Evolutionary conservation across 352 stramenopile genomes (phyloP), one percentile per base, ranked within the genome.

Genomic region (Pythium vanterpoolii): DNA sequence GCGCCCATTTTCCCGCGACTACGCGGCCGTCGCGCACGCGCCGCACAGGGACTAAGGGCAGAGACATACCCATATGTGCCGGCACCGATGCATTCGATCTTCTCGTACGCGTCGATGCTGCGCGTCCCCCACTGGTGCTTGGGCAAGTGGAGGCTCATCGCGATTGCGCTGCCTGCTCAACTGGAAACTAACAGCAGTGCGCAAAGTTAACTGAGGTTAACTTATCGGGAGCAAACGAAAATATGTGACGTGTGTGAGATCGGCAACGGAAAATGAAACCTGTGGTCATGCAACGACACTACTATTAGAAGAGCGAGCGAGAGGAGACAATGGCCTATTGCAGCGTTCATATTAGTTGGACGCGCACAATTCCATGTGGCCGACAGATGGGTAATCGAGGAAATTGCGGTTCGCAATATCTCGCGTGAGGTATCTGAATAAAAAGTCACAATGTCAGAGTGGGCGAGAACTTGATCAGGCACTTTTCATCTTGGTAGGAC

Each of bases 51-150:
- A 44, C 38, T 1, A 16, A 24, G 7, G 21, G n/a, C 6, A 46
- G 40, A 46, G n/a, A 53, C 70, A 43, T 63, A 91, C 84, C 86
- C 86, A 40, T 95, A 95, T 16, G 86, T 95, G n/a, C 86, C 86
- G n/a, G 84, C 84, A 23, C 86, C 86, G 46, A 95, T 94, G 72
- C 86, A 93, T 56, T 95, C 86, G 26, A 95, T 76, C 74, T 95
- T 95, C 72, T 94, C 86, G 55, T 95, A 95, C 55, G 83, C 79
- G 52, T 90, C 79, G 66, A 95, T 83, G 62, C 80, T 72, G 51
- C 82, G 79, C 24, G 86, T 95, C 44, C 86, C 83, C 86, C 86
- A 95, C 39, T 86, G 72, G 52, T 93, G 84, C 74, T 87, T 87
- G 47, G 86, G 86, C 66, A 95, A 57, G 60, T 93, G 79, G 51